These are phyloP conservation scores for Mortierella sp. DNA, from an alignment of 371 early-diverging fungal genomes.

Conservation along the genomic window DNA sequence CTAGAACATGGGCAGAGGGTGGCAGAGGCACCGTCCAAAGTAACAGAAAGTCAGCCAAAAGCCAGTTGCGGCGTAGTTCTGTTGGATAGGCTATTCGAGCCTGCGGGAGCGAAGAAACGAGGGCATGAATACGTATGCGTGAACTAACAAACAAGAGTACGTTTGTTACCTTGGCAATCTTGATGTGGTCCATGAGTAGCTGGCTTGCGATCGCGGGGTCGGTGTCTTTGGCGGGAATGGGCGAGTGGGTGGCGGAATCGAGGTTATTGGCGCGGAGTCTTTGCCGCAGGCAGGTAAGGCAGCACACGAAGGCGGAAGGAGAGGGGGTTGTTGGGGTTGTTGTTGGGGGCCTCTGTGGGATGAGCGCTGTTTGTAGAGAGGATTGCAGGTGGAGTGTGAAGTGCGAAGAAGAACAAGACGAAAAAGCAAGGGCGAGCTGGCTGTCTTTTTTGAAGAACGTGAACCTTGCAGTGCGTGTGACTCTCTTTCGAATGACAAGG, in stretches of 20 bases:
- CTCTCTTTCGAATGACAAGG: background rate
- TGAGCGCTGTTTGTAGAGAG: background rate
- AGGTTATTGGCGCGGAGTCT: background rate
- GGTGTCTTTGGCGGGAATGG: background rate
- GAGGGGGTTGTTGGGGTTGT: conserved; percentile 10
- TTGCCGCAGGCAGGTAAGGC: conserved; percentile 9
- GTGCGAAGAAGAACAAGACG: background rate
- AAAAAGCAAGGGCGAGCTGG: background rate
- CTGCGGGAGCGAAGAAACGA: background rate
- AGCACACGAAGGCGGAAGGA: conserved; percentile 3
- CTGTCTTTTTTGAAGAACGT: background rate
- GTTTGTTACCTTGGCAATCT: conserved; percentile 56
- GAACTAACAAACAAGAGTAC: background rate
- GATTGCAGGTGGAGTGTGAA: background rate
- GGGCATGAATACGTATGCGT: background rate
- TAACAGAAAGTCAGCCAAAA: background rate
- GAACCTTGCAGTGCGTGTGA: background rate
- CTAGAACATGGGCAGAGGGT: conserved; percentile 51
- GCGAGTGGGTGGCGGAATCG: background rate
- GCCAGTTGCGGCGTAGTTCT: background rate
- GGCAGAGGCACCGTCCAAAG: background rate
- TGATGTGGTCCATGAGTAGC: conserved; percentile 58
- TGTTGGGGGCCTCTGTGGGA: background rate
- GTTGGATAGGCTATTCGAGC: background rate
- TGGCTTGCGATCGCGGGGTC: conserved; percentile 2